Conservation (phyloP, 371 early-diverging fungal species). For the Mortierella sp. region DNA sequence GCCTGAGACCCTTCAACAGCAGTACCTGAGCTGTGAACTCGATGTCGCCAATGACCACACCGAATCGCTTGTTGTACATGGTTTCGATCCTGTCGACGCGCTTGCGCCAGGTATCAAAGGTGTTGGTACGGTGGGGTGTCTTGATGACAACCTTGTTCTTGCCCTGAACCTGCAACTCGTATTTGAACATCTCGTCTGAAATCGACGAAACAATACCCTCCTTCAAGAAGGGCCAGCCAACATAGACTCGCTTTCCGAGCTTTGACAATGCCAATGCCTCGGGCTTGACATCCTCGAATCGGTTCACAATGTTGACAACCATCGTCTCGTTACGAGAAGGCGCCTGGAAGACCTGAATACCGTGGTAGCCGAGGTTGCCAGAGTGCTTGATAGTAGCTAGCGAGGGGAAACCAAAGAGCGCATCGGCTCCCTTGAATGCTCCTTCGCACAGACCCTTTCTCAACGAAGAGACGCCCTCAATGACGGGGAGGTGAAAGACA, state of each 20-base stretch:
- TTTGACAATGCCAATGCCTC: constrained; percentile 66
- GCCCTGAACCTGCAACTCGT: constrained; percentile 66
- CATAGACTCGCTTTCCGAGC: constrained; percentile 73
- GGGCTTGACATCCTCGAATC: constrained; percentile 64
- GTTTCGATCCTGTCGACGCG: constrained; percentile 72
- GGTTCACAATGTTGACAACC: constrained; percentile 75
- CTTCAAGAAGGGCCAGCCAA: constrained; percentile 89
- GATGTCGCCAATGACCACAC: constrained; percentile 77
- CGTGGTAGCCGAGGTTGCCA: constrained; percentile 77
- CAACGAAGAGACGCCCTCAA: constrained; percentile 66
- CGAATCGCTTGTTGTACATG: constrained; percentile 70
- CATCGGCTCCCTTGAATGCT: constrained; percentile 73
- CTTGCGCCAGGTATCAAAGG: constrained; percentile 69
- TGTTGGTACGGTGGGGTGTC: constrained; percentile 62
- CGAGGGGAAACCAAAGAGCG: constrained; percentile 94
- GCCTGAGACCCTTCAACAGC: constrained; percentile 78
- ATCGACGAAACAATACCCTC: constrained; percentile 87
- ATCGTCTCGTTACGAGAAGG: constrained; percentile 89
- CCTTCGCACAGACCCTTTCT: constrained; percentile 78
- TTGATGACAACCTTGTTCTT: constrained; percentile 61
- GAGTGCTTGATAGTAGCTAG: constrained; percentile 83
- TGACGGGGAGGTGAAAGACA: constrained; percentile 67
- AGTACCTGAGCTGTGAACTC: constrained; percentile 80
- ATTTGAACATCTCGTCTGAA: constrained; percentile 76
- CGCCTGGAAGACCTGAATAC: constrained; percentile 88